phyloP scores from a whole-genome alignment of 495 filamentous ascomycete genomes.

The Lophium mytilinum region DNA sequence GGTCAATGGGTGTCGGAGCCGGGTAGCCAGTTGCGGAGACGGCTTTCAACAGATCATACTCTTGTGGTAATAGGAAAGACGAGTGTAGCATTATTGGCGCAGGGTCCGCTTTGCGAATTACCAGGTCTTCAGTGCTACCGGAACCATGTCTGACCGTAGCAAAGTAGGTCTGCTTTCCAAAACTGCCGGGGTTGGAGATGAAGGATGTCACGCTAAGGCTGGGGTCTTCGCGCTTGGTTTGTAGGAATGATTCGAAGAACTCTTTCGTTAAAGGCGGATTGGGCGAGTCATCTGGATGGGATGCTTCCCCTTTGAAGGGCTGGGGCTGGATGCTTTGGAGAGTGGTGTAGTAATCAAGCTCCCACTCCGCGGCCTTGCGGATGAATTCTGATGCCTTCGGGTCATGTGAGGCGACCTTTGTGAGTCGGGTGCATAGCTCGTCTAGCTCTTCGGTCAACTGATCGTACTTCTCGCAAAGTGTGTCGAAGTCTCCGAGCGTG shows the following conservation, averaged over 20 bases:
- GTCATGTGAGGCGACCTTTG: background rate
- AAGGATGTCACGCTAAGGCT: background rate
- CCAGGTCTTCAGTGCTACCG: background rate
- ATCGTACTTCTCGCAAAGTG: background rate
- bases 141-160: background rate
- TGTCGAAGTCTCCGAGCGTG: background rate
- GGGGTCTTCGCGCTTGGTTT: background rate
- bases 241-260: background rate
- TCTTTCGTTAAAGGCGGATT: background rate
- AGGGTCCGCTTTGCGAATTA: background rate
- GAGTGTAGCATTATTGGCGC: background rate
- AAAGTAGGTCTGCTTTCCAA: background rate
- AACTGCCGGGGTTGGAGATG: background rate
- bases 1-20: background rate
- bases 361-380: background rate
- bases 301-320: background rate
- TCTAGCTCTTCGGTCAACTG: background rate
- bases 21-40: background rate
- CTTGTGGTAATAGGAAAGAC: background rate
- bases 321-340: background rate
- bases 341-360: background rate
- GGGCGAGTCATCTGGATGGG: background rate
- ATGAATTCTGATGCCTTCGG: background rate
- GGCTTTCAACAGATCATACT: background rate
- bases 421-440: background rate